Evolutionary conservation across 305 asterid species (phyloP).

Genomic region (Rubia balearica): DNA sequence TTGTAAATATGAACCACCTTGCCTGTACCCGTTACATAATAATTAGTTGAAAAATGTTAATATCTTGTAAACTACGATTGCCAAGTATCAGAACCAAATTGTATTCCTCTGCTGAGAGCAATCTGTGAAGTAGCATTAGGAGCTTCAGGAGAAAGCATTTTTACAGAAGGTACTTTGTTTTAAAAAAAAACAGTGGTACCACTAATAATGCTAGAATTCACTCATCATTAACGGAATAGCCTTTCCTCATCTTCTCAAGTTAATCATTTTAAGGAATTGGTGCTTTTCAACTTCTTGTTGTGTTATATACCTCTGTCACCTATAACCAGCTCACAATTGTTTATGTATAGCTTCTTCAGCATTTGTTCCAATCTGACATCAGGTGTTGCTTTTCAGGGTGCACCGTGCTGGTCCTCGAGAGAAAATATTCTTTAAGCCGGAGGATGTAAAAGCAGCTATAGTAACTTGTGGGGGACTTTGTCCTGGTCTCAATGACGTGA

Average conservation of each 20-base stretch:
- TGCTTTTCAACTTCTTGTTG: background rate
- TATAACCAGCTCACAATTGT: background rate
- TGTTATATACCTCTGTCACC: background rate
- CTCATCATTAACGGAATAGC: background rate
- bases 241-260: background rate
- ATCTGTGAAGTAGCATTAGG: background rate
- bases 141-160: background rate
- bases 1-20: background rate
- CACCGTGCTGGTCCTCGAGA: slow-evolving; percentile 97
- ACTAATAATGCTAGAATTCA: background rate
- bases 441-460: slow-evolving; percentile 92
- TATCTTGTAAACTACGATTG: background rate
- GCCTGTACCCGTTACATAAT: background rate
- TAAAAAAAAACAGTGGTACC: background rate
- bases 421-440: slow-evolving; percentile 87
- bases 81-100: background rate
- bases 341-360: background rate
- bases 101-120: background rate
- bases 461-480: slow-evolving; percentile 99
- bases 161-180: background rate
- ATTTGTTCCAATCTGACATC: background rate
- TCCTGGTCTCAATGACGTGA: slow-evolving; percentile 97
- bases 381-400: slow-evolving; percentile 49
- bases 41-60: background rate
- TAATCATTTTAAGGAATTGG: background rate